phyloP scores from a whole-genome alignment of 2,329 filamentous ascomycete genomes.

The Pseudopithomyces maydicus region DNA sequence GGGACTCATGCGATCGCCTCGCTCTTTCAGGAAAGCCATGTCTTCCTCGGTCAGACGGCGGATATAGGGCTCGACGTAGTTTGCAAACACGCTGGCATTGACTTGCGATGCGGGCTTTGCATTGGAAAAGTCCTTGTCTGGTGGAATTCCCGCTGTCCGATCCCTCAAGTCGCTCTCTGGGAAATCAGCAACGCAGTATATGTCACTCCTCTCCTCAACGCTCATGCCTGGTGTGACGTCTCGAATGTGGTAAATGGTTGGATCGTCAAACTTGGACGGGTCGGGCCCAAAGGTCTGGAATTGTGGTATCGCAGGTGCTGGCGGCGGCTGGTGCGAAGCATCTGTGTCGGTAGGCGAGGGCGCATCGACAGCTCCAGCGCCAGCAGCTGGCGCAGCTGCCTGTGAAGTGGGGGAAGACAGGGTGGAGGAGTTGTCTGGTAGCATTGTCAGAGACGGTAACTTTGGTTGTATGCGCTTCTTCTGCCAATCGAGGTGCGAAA shows the following conservation, averaged over 20 bases:
- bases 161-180: conserved; percentile 80
- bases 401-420: conserved; percentile 49
- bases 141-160: conserved; percentile 84
- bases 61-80: conserved; percentile 90
- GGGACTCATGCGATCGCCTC: conserved; percentile 78
- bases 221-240: conserved; percentile 75
- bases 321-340: conserved; percentile 63
- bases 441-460: conserved; percentile 11
- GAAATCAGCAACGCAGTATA: conserved; percentile 85
- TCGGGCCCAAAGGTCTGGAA: conserved; percentile 91
- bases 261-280: conserved; percentile 87
- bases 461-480: not conserved
- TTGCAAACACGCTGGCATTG: conserved; percentile 89
- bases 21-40: conserved; percentile 87
- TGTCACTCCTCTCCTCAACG: conserved; percentile 82
- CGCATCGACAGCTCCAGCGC: conserved; percentile 65
- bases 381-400: conserved; percentile 51
- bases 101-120: conserved; percentile 94
- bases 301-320: conserved; percentile 68
- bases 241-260: conserved; percentile 92
- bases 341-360: conserved; percentile 64
- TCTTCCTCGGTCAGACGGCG: conserved; percentile 91
- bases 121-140: conserved; percentile 94
- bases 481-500: not conserved
- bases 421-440: conserved; percentile 43